phyloP scores from a whole-genome alignment of 2,329 filamentous ascomycete species.

The Xylariales sp. region DNA sequence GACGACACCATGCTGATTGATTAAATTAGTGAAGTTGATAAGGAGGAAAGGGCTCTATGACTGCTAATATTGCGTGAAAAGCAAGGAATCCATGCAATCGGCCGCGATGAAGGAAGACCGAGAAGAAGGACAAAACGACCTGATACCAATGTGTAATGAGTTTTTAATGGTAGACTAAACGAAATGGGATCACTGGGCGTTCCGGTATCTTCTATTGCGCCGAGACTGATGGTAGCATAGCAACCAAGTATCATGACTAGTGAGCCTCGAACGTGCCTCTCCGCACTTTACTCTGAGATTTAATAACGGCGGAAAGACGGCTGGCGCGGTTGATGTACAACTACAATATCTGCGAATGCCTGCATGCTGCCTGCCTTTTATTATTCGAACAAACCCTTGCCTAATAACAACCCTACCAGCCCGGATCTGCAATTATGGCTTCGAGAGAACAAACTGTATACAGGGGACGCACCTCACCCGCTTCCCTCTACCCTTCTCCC shows the following conservation, averaged over 20 bases:
- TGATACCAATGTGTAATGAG: conserved; percentile 36
- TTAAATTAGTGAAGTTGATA: conserved; percentile 13
- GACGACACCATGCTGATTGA: conserved; percentile 93
- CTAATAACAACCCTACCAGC: background rate
- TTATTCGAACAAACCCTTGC: background rate
- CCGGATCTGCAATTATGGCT: background rate
- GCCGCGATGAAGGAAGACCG: background rate
- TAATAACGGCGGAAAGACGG: background rate
- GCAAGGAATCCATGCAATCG: background rate
- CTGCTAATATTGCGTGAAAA: background rate
- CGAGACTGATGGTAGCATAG: background rate
- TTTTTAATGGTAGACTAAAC: conserved; percentile 19
- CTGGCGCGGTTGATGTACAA: conserved; percentile 8
- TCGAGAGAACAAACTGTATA: background rate
- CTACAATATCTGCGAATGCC: conserved; percentile 9
- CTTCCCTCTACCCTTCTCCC: background rate
- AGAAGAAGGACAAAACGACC: background rate
- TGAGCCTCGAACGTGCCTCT: background rate
- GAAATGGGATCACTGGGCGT: conserved; percentile 23
- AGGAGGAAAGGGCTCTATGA: background rate
- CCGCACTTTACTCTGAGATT: background rate
- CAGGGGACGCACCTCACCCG: background rate
- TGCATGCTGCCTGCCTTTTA: background rate
- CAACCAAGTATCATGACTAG: background rate
- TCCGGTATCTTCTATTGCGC: conserved; percentile 1